Evolutionary conservation across 345 rosid genomes (phyloP).

Genomic region (Salix exigua): DNA sequence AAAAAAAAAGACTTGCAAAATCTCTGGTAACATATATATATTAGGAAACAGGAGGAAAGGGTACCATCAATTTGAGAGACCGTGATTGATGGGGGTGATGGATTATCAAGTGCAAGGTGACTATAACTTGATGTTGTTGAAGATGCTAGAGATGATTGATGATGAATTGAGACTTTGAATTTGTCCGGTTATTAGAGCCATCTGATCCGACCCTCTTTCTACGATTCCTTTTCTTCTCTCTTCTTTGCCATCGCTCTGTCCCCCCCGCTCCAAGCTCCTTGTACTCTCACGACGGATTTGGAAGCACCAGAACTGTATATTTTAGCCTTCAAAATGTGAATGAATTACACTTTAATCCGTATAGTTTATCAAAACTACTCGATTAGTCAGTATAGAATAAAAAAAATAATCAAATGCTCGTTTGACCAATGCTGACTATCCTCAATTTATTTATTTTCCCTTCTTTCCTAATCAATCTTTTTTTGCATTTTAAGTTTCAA

Average conservation of each 20-base stretch:
- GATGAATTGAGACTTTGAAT: conserved; percentile 10
- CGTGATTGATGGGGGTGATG: conserved; percentile 7
- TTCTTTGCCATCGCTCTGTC: conserved; percentile 21
- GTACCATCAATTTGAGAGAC: conserved; percentile 7
- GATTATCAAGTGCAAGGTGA: background rate
- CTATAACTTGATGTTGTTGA: background rate
- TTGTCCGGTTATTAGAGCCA: conserved; percentile 54
- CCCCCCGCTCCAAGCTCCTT: background rate
- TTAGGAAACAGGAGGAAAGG: background rate
- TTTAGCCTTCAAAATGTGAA: too few species aligned
- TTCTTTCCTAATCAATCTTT: too few species aligned
- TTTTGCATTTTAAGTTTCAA: too few species aligned
- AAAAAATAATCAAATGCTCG: too few species aligned
- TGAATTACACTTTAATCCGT: too few species aligned
- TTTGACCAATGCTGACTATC: too few species aligned
- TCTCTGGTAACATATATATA: background rate
- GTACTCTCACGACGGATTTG: background rate
- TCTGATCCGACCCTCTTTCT: conserved; percentile 52
- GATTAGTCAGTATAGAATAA: too few species aligned
- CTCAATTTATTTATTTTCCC: too few species aligned
- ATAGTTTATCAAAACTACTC: too few species aligned
- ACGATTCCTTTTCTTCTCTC: conserved; percentile 47
- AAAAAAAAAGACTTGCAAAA: too few species aligned
- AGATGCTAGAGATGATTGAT: conserved; percentile 1
- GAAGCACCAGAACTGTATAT: too few species aligned